Evolutionary conservation across 1,139 yeast genomes (phyloP).

Genomic region (Pichia sp.): DNA sequence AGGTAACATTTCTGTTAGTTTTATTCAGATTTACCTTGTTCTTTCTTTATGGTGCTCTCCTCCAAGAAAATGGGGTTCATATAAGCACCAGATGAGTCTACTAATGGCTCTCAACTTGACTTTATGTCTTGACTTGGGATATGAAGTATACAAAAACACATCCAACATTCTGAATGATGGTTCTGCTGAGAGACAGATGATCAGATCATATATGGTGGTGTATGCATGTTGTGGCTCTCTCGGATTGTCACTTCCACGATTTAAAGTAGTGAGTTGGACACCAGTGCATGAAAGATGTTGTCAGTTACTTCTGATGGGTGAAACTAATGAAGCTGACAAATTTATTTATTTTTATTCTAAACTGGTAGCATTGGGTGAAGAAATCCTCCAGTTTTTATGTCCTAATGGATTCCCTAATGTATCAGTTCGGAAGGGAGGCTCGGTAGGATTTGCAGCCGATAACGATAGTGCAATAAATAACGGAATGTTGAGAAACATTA

Average conservation of each 20-base stretch:
- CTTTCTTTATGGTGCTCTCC: slow-evolving; percentile 51
- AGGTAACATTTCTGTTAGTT: slow-evolving; percentile 40
- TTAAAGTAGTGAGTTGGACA: slow-evolving; percentile 47
- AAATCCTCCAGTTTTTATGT: slow-evolving; percentile 37
- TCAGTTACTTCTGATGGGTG: slow-evolving; percentile 35
- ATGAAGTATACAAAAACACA: slow-evolving; percentile 31
- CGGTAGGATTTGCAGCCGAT: not conserved
- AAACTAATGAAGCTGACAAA: slow-evolving; percentile 34
- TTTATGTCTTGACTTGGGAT: slow-evolving; percentile 47
- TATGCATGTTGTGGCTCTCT: slow-evolving; percentile 49
- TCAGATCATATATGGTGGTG: slow-evolving; percentile 44
- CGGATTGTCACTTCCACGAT: slow-evolving; percentile 47
- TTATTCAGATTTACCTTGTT: slow-evolving; percentile 43
- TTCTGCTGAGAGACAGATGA: slow-evolving; percentile 38
- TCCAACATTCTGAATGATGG: slow-evolving; percentile 26
- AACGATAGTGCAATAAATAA: slow-evolving; percentile 9
- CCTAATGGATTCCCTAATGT: slow-evolving; percentile 25
- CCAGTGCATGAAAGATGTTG: slow-evolving; percentile 41
- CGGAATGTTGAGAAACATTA: slow-evolving; percentile 26
- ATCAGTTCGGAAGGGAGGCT: slow-evolving; percentile 1
- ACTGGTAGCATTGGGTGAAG: slow-evolving; percentile 43
- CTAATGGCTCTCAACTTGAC: slow-evolving; percentile 44
- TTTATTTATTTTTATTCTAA: slow-evolving; percentile 41
- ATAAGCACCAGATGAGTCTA: slow-evolving; percentile 48
- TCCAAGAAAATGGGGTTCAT: slow-evolving; percentile 48